These are phyloP conservation scores for Penicillium atrosanguineum DNA, from an alignment of 495 filamentous ascomycete species.

Conservation along the genomic window DNA sequence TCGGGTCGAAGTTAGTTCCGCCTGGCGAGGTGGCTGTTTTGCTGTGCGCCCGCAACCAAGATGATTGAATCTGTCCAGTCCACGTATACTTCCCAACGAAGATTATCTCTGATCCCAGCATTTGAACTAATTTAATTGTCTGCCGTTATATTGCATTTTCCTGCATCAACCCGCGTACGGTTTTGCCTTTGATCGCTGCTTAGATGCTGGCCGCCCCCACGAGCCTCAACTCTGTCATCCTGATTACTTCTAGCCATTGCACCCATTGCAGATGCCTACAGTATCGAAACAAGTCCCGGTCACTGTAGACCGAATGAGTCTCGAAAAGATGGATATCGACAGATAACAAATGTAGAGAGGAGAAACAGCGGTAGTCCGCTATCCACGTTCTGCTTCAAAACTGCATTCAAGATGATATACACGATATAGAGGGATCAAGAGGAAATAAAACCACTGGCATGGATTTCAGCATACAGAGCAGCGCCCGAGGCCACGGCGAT, in stretches of 20 bases:
- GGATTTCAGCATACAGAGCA: conserved; percentile 42
- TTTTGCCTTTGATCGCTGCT: neutral
- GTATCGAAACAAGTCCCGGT: neutral
- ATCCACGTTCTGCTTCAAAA: conserved; percentile 23
- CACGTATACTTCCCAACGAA: neutral
- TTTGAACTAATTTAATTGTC: too few relatives aligned
- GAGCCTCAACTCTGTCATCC: neutral
- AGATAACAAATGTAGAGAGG: conserved; percentile 3
- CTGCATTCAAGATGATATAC: conserved; percentile 50
- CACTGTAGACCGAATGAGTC: neutral
- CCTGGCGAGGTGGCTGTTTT: conserved; percentile 19
- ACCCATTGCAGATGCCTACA: neutral
- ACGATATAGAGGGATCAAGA: conserved; percentile 39
- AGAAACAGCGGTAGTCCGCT: conserved; percentile 7
- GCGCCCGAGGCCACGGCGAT: conserved; percentile 25
- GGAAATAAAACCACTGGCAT: conserved; percentile 40
- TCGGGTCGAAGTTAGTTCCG: conserved; percentile 20
- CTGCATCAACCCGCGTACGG: neutral
- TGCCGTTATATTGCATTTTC: neutral
- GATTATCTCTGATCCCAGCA: neutral
- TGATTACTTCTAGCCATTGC: neutral
- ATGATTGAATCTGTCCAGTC: neutral
- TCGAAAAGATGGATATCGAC: neutral
- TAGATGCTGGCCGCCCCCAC: neutral
- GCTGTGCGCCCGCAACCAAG: conserved; percentile 1